Percentiles rank a stretch among this genome's conserved stretches.
These are phyloP conservation scores for Phialocephala subalpina DNA, from an alignment of 2,329 filamentous ascomycete genomes.

Conservation along the genomic window DNA sequence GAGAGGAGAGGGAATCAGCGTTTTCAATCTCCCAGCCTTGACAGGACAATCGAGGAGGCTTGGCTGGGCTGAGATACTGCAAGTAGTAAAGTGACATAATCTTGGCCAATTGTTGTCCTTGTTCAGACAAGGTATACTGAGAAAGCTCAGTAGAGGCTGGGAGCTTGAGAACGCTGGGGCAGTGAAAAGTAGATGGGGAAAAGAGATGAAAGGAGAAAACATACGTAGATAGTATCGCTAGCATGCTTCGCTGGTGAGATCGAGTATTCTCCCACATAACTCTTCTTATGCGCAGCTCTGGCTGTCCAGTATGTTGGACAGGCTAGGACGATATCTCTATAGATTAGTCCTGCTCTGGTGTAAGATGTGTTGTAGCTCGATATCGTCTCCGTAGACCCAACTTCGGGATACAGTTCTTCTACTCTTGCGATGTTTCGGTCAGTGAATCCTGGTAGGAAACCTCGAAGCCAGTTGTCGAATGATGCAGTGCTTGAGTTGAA, in stretches of 20 bases:
- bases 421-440: constrained; percentile 49
- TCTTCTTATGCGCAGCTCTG: constrained; percentile 49
- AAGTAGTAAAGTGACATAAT: no score
- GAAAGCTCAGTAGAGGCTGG: no score
- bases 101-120: no score
- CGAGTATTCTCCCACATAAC: constrained; percentile 66
- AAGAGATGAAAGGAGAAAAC: constrained; percentile 31
- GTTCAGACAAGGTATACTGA: no score
- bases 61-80: no score
- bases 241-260: constrained; percentile 66
- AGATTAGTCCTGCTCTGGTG: constrained; percentile 62
- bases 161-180: no score
- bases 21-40: no score
- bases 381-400: constrained; percentile 54
- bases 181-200: no score
- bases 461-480: constrained; percentile 61
- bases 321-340: constrained; percentile 64
- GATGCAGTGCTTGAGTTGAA: constrained; percentile 59
- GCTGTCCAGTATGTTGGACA: constrained; percentile 68
- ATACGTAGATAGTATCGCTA: constrained; percentile 62
- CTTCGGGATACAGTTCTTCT: constrained; percentile 55
- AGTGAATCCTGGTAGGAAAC: constrained; percentile 59
- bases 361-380: constrained; percentile 57
- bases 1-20: neutral
- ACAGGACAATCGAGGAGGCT: no score